Evolutionary conservation across 225 moss, liverwort and hornwort species (phyloP), one percentile per base, ranked within the genome.

Genomic region (Takakia lepidozioides): DNA sequence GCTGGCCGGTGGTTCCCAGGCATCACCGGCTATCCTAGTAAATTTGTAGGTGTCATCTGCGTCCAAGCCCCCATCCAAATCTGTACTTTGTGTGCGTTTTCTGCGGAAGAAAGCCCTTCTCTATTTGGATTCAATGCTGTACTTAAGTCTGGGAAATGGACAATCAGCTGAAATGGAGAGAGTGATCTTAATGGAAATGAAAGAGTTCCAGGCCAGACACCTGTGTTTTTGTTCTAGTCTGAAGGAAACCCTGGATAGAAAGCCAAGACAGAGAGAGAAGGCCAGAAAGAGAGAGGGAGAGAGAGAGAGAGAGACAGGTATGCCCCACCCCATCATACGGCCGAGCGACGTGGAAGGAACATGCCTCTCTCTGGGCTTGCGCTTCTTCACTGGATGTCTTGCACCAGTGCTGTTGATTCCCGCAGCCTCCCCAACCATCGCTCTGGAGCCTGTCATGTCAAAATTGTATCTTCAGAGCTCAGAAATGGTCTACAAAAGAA

Each of bases 291-390:
- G 2, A 29, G 40, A 18, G 36, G 19, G 4, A 24, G 29, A 38
- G 61, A 50, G 10, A 53, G 5, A 21, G 44, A 58, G 32, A 24
- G 10, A 30, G 30, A 53, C 29, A 36, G 32, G 32, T 6, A 32
- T 7, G 8, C 7, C 72, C 16, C 30, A 80, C 80, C 80, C 80
- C 43, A 81, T 44, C 25, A 55, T 71, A 46, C 80, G 63, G 46
- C 80, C 66, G 5, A 81, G 24, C 6, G 71, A 57, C 25, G 71
- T 81, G 27, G 80, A 67, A 46, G 80, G 80, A 60, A 81, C 80
- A 29, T 69, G 64, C 46, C 80, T 67, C 61, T 75, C 75, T 58
- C 68, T 75, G 10, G 52, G 29, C 32, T 61, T 81, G 52, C 69
- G 52, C 66, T 54, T 76, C 51, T 66, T 82, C 16, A 48, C 4